These are phyloP conservation scores for Miscanthus lutarioriparius DNA, from an alignment of 176 grass and related monocot species.

Conservation along the genomic window DNA sequence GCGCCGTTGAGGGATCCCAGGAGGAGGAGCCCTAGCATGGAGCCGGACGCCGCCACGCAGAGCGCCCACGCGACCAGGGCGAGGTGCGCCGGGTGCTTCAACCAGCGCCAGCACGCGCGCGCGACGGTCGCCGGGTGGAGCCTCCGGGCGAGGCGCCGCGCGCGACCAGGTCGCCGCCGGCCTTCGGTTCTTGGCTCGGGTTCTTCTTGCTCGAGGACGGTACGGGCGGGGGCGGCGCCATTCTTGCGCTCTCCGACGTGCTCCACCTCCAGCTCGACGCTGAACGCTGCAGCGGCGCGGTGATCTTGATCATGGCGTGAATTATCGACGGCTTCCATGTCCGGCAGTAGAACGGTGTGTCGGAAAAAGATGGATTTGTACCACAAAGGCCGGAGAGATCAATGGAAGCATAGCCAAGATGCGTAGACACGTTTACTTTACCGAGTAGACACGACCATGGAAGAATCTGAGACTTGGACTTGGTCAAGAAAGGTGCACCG, in stretches of 20 bases:
- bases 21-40: slow-evolving; percentile 63
- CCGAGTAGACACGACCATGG: too few relatives aligned
- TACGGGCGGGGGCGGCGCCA: background rate
- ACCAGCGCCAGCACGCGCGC: slow-evolving; percentile 41
- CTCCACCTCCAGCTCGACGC: background rate
- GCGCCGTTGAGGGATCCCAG: slow-evolving; percentile 49
- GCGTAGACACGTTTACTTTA: too few relatives aligned
- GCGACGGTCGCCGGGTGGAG: slow-evolving; percentile 43
- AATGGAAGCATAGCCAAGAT: background rate
- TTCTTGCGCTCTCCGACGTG: background rate
- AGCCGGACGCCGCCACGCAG: slow-evolving; percentile 54
- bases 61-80: slow-evolving; percentile 62
- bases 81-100: slow-evolving; percentile 61
- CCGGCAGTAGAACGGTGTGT: too few relatives aligned
- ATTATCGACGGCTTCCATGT: background rate
- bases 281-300: background rate
- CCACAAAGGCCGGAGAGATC: background rate
- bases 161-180: background rate
- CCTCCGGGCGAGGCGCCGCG: slow-evolving; percentile 28
- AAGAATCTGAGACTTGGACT: background rate
- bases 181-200: background rate
- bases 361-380: too few relatives aligned
- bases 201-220: background rate
- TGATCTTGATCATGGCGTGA: background rate
- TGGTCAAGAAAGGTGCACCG: slow-evolving; percentile 23